Evolutionary conservation across 1,284 basidiomycete genomes (phyloP).

Genomic region (Ceratobasidium sp.): DNA sequence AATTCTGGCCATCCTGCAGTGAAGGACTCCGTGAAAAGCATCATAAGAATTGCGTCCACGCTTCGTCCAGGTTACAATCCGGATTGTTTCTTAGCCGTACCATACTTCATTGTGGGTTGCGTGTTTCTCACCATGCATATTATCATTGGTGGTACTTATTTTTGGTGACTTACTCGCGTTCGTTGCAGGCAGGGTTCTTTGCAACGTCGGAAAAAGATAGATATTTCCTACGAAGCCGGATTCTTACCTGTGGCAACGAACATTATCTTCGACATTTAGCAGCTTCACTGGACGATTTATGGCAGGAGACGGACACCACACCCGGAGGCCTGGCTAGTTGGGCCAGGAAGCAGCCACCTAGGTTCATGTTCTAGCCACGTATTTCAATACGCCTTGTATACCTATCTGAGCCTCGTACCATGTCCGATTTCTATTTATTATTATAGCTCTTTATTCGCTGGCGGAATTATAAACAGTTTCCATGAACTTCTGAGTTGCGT

Average conservation of each 20-base stretch:
- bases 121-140: not conserved
- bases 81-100: conserved; percentile 24
- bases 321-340: not conserved
- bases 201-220: not conserved
- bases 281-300: conserved; percentile 7
- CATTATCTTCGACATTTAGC: not conserved
- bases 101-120: conserved; percentile 26
- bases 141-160: too few species aligned
- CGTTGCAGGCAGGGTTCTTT: conserved; percentile 9
- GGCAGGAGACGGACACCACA: conserved; percentile 1
- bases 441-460: too few species aligned
- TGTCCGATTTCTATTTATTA: too few species aligned
- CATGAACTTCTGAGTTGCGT: too few species aligned
- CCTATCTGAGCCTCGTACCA: too few species aligned
- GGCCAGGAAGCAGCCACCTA: not conserved
- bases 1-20: not conserved
- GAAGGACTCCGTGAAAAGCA: conserved; percentile 10
- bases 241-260: conserved; percentile 13
- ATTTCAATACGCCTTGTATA: too few species aligned
- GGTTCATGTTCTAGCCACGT: not conserved
- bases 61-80: conserved; percentile 1
- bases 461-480: too few species aligned
- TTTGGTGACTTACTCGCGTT: not conserved
- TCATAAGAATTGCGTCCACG: conserved; percentile 12
- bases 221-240: not conserved